Percentiles rank a stretch among this genome's conserved stretches.
These are phyloP conservation scores for Triticum turgidum DNA, from an alignment of 176 grass and related monocot genomes.

Conservation along the genomic window DNA sequence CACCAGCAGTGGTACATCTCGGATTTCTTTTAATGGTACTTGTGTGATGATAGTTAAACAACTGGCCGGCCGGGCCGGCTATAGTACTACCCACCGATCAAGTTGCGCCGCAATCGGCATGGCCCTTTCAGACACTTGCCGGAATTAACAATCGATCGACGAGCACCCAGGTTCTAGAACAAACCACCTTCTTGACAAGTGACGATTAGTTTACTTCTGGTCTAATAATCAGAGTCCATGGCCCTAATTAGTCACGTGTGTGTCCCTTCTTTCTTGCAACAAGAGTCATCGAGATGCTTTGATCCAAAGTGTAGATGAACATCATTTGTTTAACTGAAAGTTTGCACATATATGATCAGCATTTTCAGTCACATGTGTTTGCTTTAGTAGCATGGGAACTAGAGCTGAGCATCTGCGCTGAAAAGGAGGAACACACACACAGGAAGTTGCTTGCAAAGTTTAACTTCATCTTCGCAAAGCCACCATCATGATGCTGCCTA, in stretches of 20 bases:
- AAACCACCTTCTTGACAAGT: slow-evolving; percentile 8
- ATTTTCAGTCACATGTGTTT: slow-evolving; percentile 33
- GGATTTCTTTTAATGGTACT: slow-evolving; percentile 5
- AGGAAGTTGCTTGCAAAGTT: slow-evolving; percentile 28
- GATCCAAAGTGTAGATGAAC: slow-evolving; percentile 16
- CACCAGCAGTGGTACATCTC: background rate
- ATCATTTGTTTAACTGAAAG: background rate
- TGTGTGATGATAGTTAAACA: background rate
- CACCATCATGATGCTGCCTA: slow-evolving; percentile 23
- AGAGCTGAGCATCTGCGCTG: background rate
- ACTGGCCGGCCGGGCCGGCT: background rate
- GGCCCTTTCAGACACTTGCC: slow-evolving; percentile 22
- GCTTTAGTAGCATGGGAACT: slow-evolving; percentile 32
- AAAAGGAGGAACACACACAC: slow-evolving; percentile 32
- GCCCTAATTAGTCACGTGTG: slow-evolving; percentile 29
- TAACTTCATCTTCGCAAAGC: slow-evolving; percentile 37
- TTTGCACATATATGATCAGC: background rate
- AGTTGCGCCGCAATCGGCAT: slow-evolving; percentile 28
- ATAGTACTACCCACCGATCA: background rate
- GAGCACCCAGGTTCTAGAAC: slow-evolving; percentile 20
- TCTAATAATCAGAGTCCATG: slow-evolving; percentile 22
- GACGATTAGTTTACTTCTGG: background rate
- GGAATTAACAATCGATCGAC: slow-evolving; percentile 13
- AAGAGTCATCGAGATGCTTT: slow-evolving; percentile 36
- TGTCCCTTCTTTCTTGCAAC: slow-evolving; percentile 14